Percentiles rank a stretch among this genome's conserved stretches.
Evolutionary conservation across 2,329 filamentous ascomycete species (phyloP).

Genomic region (Phialophora chinensis): DNA sequence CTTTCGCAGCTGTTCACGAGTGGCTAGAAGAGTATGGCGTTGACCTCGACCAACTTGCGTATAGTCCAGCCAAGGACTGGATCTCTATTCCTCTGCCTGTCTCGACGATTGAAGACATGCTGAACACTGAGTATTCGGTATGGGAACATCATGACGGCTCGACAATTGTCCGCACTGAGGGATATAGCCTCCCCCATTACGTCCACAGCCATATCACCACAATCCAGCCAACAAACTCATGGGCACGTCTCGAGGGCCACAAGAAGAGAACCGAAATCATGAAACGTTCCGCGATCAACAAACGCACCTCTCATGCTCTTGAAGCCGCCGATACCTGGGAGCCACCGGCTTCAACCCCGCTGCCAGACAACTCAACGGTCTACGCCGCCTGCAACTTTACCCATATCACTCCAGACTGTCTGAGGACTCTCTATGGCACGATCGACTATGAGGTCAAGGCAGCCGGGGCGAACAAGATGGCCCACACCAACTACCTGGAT

Average conservation of each 20-base stretch:
- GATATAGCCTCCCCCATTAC: slow-evolving; percentile 33
- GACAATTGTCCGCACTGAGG: slow-evolving; percentile 32
- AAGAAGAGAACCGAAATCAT: slow-evolving; percentile 25
- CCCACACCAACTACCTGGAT: slow-evolving; percentile 54
- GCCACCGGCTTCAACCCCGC: slow-evolving; percentile 19
- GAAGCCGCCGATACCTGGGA: slow-evolving; percentile 26
- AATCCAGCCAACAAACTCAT: slow-evolving; percentile 37
- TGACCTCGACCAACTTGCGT: slow-evolving; percentile 43
- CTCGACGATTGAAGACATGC: slow-evolving; percentile 27
- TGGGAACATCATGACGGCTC: slow-evolving; percentile 33
- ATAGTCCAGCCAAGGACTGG: slow-evolving; percentile 36
- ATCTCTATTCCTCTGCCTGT: slow-evolving; percentile 32
- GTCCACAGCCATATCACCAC: slow-evolving; percentile 36
- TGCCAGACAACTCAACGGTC: slow-evolving; percentile 40
- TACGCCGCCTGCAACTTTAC: slow-evolving; percentile 56
- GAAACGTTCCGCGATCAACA: slow-evolving; percentile 21
- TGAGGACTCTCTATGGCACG: slow-evolving; percentile 61
- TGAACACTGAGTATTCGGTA: slow-evolving; percentile 35
- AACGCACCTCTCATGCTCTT: slow-evolving; percentile 20
- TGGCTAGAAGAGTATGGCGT: slow-evolving; percentile 57
- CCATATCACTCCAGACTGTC: slow-evolving; percentile 60
- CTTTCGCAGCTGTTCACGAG: slow-evolving; percentile 30
- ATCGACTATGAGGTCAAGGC: slow-evolving; percentile 59
- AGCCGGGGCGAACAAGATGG: slow-evolving; percentile 51
- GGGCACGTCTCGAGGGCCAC: slow-evolving; percentile 25